A percentile compares a stretch with the other conserved stretches of the same genome.
Conservation (phyloP, 352 stramenopile species). For the Globisporangium irregulare region DNA sequence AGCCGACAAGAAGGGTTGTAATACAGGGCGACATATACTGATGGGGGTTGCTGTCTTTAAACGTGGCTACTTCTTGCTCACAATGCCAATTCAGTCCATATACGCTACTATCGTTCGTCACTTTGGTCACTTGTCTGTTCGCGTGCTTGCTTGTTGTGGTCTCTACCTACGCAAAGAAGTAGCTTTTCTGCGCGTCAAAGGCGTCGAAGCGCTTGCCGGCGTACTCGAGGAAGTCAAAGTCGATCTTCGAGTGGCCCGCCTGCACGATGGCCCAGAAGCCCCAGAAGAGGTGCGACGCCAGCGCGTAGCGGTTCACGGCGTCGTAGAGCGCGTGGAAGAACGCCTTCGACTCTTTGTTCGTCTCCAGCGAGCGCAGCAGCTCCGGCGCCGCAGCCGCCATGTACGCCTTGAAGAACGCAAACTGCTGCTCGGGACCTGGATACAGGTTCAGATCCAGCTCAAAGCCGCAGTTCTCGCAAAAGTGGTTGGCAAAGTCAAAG, state of each 20-base stretch:
- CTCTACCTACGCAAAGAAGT: constrained; percentile 39
- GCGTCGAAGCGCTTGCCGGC: constrained; percentile 75
- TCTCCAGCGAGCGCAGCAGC: constrained; percentile 58
- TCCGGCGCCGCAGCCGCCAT: constrained; percentile 62
- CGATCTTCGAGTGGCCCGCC: constrained; percentile 85
- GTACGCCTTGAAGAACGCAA: constrained; percentile 87
- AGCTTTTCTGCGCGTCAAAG: constrained; percentile 72
- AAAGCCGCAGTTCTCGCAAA: constrained; percentile 93
- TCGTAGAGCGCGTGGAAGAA: constrained; percentile 85
- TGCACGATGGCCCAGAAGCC: constrained; percentile 94
- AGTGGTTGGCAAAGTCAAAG: constrained; percentile 95
- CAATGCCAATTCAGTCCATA: not conserved
- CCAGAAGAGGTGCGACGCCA: constrained; percentile 93
- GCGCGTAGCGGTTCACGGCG: constrained; percentile 83
- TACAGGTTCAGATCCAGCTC: constrained; percentile 88
- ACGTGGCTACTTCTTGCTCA: not conserved
- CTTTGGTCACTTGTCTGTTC: not conserved
- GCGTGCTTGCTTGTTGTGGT: not conserved
- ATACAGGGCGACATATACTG: constrained; percentile 12
- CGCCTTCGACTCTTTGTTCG: constrained; percentile 71
- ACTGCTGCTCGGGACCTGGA: constrained; percentile 77
- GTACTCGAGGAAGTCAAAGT: constrained; percentile 90
- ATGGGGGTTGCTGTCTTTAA: constrained; percentile 1
- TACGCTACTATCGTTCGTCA: constrained; percentile 1
- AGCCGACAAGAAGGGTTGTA: not conserved